Evolutionary conservation across 1,284 basidiomycete species (phyloP).

Genomic region (Leccinum subrobustum): DNA sequence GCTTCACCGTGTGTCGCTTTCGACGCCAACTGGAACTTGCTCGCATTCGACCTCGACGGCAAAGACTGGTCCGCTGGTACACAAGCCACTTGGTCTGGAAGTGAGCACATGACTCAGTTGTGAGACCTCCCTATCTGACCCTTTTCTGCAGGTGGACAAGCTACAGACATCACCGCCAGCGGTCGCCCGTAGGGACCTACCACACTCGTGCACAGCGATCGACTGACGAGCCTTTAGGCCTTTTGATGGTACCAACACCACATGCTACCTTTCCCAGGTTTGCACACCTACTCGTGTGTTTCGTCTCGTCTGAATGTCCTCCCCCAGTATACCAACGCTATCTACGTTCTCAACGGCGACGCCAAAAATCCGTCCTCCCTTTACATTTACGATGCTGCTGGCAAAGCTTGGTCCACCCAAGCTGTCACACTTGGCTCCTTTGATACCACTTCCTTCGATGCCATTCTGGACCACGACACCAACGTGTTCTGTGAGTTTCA

Average conservation of each 20-base stretch:
- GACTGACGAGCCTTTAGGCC: constrained; percentile 42
- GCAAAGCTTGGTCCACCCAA: constrained; percentile 68
- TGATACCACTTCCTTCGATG: constrained; percentile 52
- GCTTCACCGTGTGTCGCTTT: constrained; percentile 65
- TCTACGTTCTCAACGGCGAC: constrained; percentile 81
- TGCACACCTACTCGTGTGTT: background rate
- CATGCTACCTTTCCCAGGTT: constrained; percentile 72
- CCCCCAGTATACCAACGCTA: constrained; percentile 64
- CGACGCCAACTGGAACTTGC: constrained; percentile 67
- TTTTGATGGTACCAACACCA: constrained; percentile 63
- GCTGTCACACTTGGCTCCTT: constrained; percentile 48
- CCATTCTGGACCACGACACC: constrained; percentile 87
- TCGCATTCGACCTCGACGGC: constrained; percentile 69
- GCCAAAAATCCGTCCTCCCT: constrained; percentile 58
- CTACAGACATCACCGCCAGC: constrained; percentile 61
- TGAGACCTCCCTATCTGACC: constrained; percentile 3
- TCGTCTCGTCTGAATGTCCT: constrained; percentile 3
- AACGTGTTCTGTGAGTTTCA: constrained; percentile 68
- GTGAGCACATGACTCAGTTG: constrained; percentile 35
- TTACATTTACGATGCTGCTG: constrained; percentile 66
- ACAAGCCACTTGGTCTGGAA: constrained; percentile 60
- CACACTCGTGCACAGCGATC: background rate
- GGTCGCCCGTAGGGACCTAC: constrained; percentile 62
- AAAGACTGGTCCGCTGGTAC: constrained; percentile 74
- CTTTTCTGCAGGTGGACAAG: constrained; percentile 40